A percentile compares a stretch with the other conserved stretches of the same genome.
Evolutionary conservation across 2,329 filamentous ascomycete genomes (phyloP).

Genomic region (Xylaria sp.): DNA sequence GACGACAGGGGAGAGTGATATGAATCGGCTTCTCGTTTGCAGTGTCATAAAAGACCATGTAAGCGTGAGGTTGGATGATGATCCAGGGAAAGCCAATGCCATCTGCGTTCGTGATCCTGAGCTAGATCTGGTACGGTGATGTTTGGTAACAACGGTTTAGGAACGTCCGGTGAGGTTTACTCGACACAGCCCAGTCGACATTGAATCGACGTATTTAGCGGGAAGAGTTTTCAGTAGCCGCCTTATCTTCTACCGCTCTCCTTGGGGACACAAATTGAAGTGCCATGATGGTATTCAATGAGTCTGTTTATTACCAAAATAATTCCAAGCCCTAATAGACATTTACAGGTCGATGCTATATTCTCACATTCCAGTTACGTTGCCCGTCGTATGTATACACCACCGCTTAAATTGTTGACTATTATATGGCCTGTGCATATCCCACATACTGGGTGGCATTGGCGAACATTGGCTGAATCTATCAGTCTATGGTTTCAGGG

Average conservation of each 20-base stretch:
- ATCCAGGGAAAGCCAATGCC: background rate
- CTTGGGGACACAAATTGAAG: background rate
- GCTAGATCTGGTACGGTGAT: background rate
- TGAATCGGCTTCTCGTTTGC: background rate
- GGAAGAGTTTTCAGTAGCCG: background rate
- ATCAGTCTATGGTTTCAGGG: background rate
- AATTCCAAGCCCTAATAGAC: background rate
- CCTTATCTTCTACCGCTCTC: background rate
- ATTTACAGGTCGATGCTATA: too few relatives aligned
- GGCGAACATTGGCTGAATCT: too few relatives aligned
- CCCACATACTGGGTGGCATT: too few relatives aligned
- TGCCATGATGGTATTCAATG: too few relatives aligned
- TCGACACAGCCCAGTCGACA: too few relatives aligned
- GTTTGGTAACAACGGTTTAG: background rate
- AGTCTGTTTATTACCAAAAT: too few relatives aligned
- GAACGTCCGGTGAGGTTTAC: background rate
- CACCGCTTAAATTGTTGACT: too few relatives aligned
- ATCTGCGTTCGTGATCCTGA: background rate
- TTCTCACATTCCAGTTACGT: too few relatives aligned
- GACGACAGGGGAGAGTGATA: background rate
- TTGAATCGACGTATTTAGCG: background rate
- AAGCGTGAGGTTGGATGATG: background rate
- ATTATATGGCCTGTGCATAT: too few relatives aligned
- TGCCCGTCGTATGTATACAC: too few relatives aligned
- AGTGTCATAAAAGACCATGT: too few relatives aligned